Evolutionary conservation across 1,284 basidiomycete species (phyloP).

Genomic region (Marasmius tenuissimus): DNA sequence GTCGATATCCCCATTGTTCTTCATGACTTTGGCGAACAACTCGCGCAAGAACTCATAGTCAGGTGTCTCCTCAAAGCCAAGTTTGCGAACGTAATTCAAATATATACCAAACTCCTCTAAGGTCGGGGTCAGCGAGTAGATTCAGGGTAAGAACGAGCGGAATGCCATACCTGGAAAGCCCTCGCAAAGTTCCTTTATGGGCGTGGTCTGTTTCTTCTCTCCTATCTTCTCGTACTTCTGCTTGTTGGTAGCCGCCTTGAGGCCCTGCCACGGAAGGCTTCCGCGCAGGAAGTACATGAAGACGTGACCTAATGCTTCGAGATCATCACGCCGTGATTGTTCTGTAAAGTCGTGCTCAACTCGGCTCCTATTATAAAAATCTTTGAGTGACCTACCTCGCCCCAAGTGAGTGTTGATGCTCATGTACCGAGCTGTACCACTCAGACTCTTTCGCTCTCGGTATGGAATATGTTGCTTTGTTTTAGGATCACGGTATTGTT

Average conservation of each 20-base stretch:
- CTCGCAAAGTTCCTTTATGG: conserved; percentile 92
- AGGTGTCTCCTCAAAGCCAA: conserved; percentile 92
- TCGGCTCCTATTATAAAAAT: conserved; percentile 6
- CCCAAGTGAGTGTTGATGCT: conserved; percentile 96
- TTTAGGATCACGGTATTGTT: conserved; percentile 96
- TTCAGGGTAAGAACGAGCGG: not conserved
- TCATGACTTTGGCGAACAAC: conserved; percentile 88
- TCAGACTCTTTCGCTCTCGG: conserved; percentile 90
- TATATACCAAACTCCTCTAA: conserved; percentile 88
- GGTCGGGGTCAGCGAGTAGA: conserved; percentile 12
- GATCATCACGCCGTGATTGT: conserved; percentile 92
- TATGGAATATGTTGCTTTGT: conserved; percentile 98
- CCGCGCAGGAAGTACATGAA: conserved; percentile 98
- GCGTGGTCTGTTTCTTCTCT: conserved; percentile 97
- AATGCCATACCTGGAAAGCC: conserved; percentile 78
- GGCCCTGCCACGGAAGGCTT: conserved; percentile 93
- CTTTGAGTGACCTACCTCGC: conserved; percentile 55
- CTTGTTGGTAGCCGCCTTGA: conserved; percentile 97
- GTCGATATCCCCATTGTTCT: conserved; percentile 85
- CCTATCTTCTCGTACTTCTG: conserved; percentile 99
- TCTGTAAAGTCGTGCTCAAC: conserved; percentile 45
- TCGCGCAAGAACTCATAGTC: conserved; percentile 96
- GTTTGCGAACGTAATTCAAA: conserved; percentile 85
- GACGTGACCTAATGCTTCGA: conserved; percentile 94
- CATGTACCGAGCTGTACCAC: conserved; percentile 94